These are phyloP conservation scores for Wickerhamomyces alni DNA, from an alignment of 805 yeast species.

Conservation along the genomic window DNA sequence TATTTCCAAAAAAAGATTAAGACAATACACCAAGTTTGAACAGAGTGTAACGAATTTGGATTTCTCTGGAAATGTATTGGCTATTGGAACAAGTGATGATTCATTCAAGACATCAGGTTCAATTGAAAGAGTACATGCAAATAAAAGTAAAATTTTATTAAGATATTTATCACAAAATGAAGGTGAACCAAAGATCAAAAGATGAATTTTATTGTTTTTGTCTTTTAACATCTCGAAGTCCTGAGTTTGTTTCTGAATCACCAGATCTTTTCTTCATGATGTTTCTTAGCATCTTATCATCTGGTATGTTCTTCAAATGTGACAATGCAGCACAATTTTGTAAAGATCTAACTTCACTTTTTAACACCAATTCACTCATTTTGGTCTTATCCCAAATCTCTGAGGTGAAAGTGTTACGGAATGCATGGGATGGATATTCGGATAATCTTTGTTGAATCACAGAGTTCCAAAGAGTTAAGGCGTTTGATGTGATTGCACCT, in stretches of 20 bases:
- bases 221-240: slow-evolving; percentile 26
- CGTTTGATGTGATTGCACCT: slow-evolving; percentile 37
- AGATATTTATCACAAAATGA: slow-evolving; percentile 13
- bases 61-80: slow-evolving; percentile 30
- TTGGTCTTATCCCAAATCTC: slow-evolving; percentile 16
- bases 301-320: slow-evolving; percentile 43
- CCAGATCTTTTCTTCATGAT: slow-evolving; percentile 44
- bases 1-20: slow-evolving; percentile 69
- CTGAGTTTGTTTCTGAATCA: slow-evolving; percentile 11
- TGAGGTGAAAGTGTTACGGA: slow-evolving; percentile 16
- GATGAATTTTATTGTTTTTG: slow-evolving; percentile 10
- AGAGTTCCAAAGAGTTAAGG: slow-evolving; percentile 23
- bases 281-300: slow-evolving; percentile 52
- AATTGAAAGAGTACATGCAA: slow-evolving; percentile 9
- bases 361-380: slow-evolving; percentile 51
- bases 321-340: slow-evolving; percentile 28
- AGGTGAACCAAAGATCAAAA: slow-evolving; percentile 14
- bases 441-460: slow-evolving; percentile 24
- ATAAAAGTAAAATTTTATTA: slow-evolving; percentile 13
- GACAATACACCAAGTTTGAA: slow-evolving; percentile 54
- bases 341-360: slow-evolving; percentile 50
- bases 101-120: slow-evolving; percentile 34
- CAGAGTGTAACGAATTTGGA: slow-evolving; percentile 38
- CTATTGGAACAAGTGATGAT: slow-evolving; percentile 46
- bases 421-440: slow-evolving; percentile 43